phyloP scores from a whole-genome alignment of 306 rosid species.

The Lathyrus aphaca region DNA sequence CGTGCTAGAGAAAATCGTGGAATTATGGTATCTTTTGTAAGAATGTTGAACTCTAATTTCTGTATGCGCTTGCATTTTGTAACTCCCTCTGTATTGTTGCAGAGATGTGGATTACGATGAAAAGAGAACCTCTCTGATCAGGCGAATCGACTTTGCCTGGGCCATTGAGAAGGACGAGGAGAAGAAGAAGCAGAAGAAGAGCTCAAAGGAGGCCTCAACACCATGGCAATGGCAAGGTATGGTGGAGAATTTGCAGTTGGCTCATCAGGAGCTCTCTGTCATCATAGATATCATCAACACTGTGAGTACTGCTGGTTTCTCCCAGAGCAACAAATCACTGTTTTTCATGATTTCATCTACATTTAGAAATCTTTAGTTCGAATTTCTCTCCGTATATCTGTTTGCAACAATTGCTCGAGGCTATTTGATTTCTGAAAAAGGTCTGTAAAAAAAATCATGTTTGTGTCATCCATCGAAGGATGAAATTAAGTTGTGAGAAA shows the following conservation, averaged over 20 bases:
- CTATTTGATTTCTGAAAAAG: conserved; percentile 22
- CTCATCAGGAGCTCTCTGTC: conserved; percentile 91
- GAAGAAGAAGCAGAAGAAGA: conserved; percentile 70
- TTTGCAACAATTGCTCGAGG: conserved; percentile 29
- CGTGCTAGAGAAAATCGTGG: neutral
- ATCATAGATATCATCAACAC: conserved; percentile 88
- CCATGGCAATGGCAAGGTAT: conserved; percentile 90
- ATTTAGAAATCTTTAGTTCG: neutral
- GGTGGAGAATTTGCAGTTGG: conserved; percentile 84
- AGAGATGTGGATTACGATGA: conserved; percentile 86
- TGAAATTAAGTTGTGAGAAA: conserved; percentile 7
- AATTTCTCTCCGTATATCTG: conserved; percentile 11
- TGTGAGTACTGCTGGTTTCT: conserved; percentile 49
- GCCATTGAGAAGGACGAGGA: conserved; percentile 84
- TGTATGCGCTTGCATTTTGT: neutral
- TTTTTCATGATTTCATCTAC: conserved; percentile 9
- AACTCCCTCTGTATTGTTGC: conserved; percentile 23
- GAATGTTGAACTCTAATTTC: neutral
- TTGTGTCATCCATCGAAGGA: conserved; percentile 11
- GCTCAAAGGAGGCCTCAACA: conserved; percentile 71
- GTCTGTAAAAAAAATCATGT: conserved; percentile 11
- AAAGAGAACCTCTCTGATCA: conserved; percentile 69
- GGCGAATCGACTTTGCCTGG: conserved; percentile 91
- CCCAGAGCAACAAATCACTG: neutral
- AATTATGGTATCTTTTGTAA: neutral